Evolutionary conservation across 2,329 filamentous ascomycete species (phyloP), one percentile per base, ranked within the genome.

Genomic region (Apiospora hydei): DNA sequence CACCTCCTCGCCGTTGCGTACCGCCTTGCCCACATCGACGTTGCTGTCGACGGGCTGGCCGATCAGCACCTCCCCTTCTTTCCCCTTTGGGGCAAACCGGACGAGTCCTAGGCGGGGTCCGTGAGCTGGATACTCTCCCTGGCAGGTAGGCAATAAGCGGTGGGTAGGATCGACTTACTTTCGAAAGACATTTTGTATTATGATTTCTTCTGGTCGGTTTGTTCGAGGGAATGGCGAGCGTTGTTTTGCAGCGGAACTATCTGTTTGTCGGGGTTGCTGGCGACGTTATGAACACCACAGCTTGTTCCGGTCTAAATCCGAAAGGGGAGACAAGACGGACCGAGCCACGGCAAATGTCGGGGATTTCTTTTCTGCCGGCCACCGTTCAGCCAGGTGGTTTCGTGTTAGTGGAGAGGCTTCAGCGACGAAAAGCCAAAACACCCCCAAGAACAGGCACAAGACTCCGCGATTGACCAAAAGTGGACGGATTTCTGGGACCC

Each of bases 1-100:
- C 47, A 92, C 88, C 53, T 90, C 86, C 73, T 88, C 82, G 47
- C 88, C 88, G 66, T 88, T 85, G 74, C 86, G 85, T 41, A 90
- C 79, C 21, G 89, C 89, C 38, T 85, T 78, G 64, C 89, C 90
- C 64, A 92, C 86, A 76, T 92, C 89, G 44, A 90, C 74, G 13
- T 84, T 79, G 30, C 82, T 79, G 73, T 89, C 85, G 46, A 84
- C 80, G 1, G 89, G 89, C 76, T 91, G 85, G 46, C 89, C 89
- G 75, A 91, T 87, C 67, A 78, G 71, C 24, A 72, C 70, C 57
- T 69, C 85, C 72, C 81, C 80, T 49, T 83, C 78, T 67, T 87
- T 84, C 6, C 84, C 85, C 77, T 85, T 87, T 70, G 89, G 87
- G 24, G 87, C 79, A 76, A 91, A 91, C 70, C 89, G 88, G 75